These are phyloP conservation scores for Ceratobasidium sp. DNA, from an alignment of 1,284 basidiomycete species.

Conservation along the genomic window DNA sequence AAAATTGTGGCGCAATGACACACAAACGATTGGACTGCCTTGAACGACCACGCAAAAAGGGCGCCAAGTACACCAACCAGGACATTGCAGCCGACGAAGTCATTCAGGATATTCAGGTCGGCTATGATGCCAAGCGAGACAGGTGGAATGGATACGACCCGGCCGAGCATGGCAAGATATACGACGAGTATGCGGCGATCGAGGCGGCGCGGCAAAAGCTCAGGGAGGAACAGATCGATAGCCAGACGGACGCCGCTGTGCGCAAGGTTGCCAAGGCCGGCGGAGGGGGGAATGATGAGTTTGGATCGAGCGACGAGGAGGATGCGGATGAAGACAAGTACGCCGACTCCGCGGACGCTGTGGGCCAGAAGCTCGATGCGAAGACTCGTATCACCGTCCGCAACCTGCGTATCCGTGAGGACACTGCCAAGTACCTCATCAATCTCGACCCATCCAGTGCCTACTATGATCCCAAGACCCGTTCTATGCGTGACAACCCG, in stretches of 20 bases:
- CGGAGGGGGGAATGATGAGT: slow-evolving; percentile 80
- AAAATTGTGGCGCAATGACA: slow-evolving; percentile 97
- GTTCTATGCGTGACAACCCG: slow-evolving; percentile 98
- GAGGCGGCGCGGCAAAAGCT: slow-evolving; percentile 88
- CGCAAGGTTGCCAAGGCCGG: slow-evolving; percentile 81
- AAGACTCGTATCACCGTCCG: slow-evolving; percentile 98
- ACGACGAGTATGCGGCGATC: slow-evolving; percentile 92
- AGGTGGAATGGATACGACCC: slow-evolving; percentile 99
- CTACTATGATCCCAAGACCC: slow-evolving; percentile 99
- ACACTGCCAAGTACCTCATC: slow-evolving; percentile 98
- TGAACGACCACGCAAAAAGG: slow-evolving; percentile 93
- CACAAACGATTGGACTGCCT: slow-evolving; percentile 92
- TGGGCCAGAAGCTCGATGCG: slow-evolving; percentile 96
- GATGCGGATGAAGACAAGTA: slow-evolving; percentile 96
- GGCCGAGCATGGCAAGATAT: slow-evolving; percentile 79
- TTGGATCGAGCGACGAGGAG: slow-evolving; percentile 94
- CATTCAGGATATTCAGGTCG: slow-evolving; percentile 76
- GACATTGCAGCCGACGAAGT: slow-evolving; percentile 92
- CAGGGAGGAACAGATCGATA: slow-evolving; percentile 96
- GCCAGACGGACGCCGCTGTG: slow-evolving; percentile 81
- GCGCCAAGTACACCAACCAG: slow-evolving; percentile 90
- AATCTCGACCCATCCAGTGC: slow-evolving; percentile 95
- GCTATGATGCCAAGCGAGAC: slow-evolving; percentile 95
- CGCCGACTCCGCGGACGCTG: slow-evolving; percentile 94
- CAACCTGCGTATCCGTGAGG: slow-evolving; percentile 97